These are phyloP conservation scores for Solanum raphanifolium DNA, from an alignment of 257 asterid genomes.

Conservation along the genomic window DNA sequence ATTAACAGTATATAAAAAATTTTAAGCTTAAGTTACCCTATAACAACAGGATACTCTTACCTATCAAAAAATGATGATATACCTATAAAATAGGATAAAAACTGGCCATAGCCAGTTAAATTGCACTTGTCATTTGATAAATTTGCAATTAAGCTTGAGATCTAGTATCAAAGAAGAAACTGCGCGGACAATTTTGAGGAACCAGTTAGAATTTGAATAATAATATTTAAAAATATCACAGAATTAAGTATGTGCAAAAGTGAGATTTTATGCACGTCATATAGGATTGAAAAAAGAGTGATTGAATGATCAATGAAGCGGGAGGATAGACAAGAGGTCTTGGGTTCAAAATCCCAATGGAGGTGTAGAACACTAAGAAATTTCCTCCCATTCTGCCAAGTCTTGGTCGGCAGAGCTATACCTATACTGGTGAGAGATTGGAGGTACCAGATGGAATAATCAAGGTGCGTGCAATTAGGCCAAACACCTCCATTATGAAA, in stretches of 20 bases:
- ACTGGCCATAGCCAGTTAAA: neutral
- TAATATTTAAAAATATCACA: neutral
- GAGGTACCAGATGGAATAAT: neutral
- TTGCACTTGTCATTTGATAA: neutral
- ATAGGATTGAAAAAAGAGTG: neutral
- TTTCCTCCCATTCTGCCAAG: neutral
- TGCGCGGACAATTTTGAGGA: neutral
- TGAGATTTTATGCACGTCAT: neutral
- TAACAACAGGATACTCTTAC: neutral
- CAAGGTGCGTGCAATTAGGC: neutral
- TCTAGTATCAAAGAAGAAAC: neutral
- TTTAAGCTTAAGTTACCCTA: neutral
- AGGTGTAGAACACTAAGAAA: neutral
- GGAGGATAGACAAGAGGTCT: neutral
- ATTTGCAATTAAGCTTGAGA: neutral
- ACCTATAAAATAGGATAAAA: neutral
- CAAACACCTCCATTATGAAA: neutral
- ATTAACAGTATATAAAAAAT: neutral
- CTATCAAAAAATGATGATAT: neutral
- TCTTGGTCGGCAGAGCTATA: neutral
- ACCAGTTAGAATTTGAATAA: neutral
- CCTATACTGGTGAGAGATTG: neutral
- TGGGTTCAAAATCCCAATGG: neutral
- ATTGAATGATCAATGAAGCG: neutral
- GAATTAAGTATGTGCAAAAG: neutral